Evolutionary conservation across 2,329 filamentous ascomycete genomes (phyloP).

Genomic region (Salinomyces thailandicus): DNA sequence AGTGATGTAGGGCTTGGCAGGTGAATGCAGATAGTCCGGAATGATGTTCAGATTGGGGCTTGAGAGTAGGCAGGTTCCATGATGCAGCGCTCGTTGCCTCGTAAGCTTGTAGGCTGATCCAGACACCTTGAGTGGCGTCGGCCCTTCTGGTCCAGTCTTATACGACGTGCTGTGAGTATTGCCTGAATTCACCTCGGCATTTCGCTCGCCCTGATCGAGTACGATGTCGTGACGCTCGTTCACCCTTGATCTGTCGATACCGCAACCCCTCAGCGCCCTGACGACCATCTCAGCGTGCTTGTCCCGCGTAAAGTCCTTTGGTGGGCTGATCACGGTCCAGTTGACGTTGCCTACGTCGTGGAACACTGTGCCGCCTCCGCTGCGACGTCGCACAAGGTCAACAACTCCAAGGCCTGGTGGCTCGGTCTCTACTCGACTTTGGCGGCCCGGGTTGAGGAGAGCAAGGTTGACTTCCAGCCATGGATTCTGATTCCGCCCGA

Average conservation of each 20-base stretch:
- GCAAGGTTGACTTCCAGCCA: slow-evolving; percentile 81
- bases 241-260: slow-evolving; percentile 54
- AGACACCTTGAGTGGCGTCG: slow-evolving; percentile 59
- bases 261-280: slow-evolving; percentile 58
- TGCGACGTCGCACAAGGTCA: slow-evolving; percentile 68
- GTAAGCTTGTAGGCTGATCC: slow-evolving; percentile 95
- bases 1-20: slow-evolving; percentile 63
- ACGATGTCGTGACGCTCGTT: slow-evolving; percentile 94
- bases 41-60: slow-evolving; percentile 65
- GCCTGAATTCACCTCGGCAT: slow-evolving; percentile 19
- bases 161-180: slow-evolving; percentile 39
- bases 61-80: slow-evolving; percentile 77
- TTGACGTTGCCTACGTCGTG: slow-evolving; percentile 92
- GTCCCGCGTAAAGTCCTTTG: slow-evolving; percentile 65
- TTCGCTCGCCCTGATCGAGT: slow-evolving; percentile 42
- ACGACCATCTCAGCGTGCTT: slow-evolving; percentile 90
- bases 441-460: slow-evolving; percentile 41
- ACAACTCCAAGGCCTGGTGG: slow-evolving; percentile 34
- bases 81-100: slow-evolving; percentile 68
- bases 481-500: slow-evolving; percentile 95
- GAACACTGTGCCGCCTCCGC: slow-evolving; percentile 86
- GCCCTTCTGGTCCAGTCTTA: slow-evolving; percentile 21
- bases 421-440: slow-evolving; percentile 22
- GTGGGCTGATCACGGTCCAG: slow-evolving; percentile 81
- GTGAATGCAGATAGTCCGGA: slow-evolving; percentile 62